Evolutionary conservation across 2,329 filamentous ascomycete species (phyloP).

Genomic region (Akanthomyces lecanii): DNA sequence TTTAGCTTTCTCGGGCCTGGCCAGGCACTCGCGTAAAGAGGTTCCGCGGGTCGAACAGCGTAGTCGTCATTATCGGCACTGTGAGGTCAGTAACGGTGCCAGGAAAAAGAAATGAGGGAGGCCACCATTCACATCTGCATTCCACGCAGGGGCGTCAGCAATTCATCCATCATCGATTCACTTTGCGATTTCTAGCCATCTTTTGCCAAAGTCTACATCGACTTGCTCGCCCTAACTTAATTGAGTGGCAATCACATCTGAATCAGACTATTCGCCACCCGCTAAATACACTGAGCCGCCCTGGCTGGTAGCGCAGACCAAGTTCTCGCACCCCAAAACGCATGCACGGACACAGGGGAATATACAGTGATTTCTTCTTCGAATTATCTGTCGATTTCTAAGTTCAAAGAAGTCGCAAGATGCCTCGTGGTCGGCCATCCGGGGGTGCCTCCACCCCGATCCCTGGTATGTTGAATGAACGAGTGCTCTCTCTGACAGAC

Average conservation of each 20-base stretch:
- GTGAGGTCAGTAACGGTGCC: slow-evolving; percentile 25
- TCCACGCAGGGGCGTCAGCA: background rate
- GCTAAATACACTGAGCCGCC: background rate
- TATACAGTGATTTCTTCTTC: background rate
- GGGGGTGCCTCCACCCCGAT: background rate
- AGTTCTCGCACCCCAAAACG: background rate
- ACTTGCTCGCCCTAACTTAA: background rate
- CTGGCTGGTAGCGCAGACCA: background rate
- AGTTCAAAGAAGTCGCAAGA: background rate
- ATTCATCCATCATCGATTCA: background rate
- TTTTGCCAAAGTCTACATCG: background rate
- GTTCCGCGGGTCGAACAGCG: slow-evolving; percentile 21
- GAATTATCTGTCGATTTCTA: no score
- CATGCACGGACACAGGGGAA: background rate
- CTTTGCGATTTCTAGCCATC: background rate
- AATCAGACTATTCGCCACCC: slow-evolving; percentile 3
- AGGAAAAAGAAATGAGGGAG: slow-evolving; percentile 23
- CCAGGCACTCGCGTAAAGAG: slow-evolving; percentile 34
- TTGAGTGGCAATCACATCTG: background rate
- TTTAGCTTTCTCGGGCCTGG: slow-evolving; percentile 17
- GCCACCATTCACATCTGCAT: slow-evolving; percentile 22
- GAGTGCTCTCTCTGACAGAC: background rate
- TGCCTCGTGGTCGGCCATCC: background rate
- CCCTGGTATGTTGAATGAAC: slow-evolving; percentile 4
- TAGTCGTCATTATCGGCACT: slow-evolving; percentile 23